Base-by-base conservation (phyloP, 176 grass and related monocot genomes). In the Chloris gayana region DNA sequence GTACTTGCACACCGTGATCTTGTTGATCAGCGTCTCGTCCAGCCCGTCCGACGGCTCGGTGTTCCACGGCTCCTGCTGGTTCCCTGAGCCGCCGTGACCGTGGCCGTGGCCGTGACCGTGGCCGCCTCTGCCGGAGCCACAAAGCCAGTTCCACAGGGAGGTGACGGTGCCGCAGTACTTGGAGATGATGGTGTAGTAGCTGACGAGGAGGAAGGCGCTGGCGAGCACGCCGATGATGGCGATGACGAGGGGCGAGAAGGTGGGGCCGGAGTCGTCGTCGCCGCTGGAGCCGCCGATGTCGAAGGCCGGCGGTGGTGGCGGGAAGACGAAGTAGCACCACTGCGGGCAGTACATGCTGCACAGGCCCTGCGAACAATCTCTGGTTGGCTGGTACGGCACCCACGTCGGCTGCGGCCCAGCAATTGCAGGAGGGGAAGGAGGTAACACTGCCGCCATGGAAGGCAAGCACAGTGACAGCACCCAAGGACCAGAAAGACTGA, bases 241-340 rank as follows among this genome's bases (percentile, higher is more conserved):
- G 87, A 99, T 99, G 39, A 99, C 97, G 64, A 99, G 82, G 2
- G 97, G 97, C 29, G 95, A 95, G 78, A 98, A 89, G 84, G 89
- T 74, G 18, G 88, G 73, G 44, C 88, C 67, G 38, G 88, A 75
- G 63, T 93, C 84, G 80, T 93, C 84, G 81, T 85, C 94, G 71
- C 49, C 38, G 69, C 60, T 34, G 37, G 88, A 32, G 10, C 73
- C 80, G 50, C 84, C 75, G 72, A 91, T 64, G 38, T 88, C 91
- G 82, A 94, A 85, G 15, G 81, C 72, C 83, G 78, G 85, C 33
- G 94, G 94, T 68, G 94, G 94, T 2, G 94, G 94, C 49, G 94
- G 89, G 85, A 97, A 94, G 73, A 91, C 63, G 71, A 93, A 75
- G 90, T 99, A 99, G 82, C 97, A 99, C 97, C 97, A 99, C 87